Base-by-base conservation (phyloP, 2,329 filamentous ascomycete genomes). In the Gaeumannomyces tritici region DNA sequence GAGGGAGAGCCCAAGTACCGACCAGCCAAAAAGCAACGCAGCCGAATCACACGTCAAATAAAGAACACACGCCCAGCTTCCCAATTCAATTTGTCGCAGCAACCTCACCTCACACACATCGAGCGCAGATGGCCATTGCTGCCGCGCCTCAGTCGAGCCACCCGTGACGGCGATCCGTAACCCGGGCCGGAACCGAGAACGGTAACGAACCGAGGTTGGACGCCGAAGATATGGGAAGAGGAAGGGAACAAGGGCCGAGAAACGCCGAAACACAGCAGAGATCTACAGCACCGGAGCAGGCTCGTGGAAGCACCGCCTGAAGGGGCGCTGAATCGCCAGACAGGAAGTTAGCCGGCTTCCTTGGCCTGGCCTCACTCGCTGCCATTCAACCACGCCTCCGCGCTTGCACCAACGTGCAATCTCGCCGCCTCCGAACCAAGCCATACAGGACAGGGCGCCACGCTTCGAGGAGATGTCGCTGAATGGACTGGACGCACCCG, bases 401-500 rank as follows among this genome's bases (percentile, higher is more conserved):
- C 42, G n/a, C n/a, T 21, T 11, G 42, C 42, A 24, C n/a, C 42
- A 51, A n/a, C 57, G 57, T 7, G 42, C 42, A 51, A 21, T 51
- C 42, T 24, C 21, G 42, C 42, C 21, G 42, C n/a, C n/a, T 21
- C 42, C 42, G 42, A 51, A n/a, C 42, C 21, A 51, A 51, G 18
- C 9, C 42, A 51, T 18, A 51, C 21, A 51, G 42, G 18, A 13
- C 1, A 51, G 42, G 42, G 42, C 42, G 18, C 42, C 21, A 59
- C 33, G 59, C 33, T 51, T 42, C 28, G 28, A 33, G 68, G 73
- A 74, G 68, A 98, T 98, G 93, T 97, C 93, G 81, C 83, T 98
- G 76, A 96, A 96, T 86, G 95, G 95, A 67, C 83, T 98, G 77
- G 93, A 97, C 79, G 84, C 86, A 78, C 79, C 83, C 69, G 84